Conservation (phyloP, 106 monocot species). For the Posidonia australis region DNA sequence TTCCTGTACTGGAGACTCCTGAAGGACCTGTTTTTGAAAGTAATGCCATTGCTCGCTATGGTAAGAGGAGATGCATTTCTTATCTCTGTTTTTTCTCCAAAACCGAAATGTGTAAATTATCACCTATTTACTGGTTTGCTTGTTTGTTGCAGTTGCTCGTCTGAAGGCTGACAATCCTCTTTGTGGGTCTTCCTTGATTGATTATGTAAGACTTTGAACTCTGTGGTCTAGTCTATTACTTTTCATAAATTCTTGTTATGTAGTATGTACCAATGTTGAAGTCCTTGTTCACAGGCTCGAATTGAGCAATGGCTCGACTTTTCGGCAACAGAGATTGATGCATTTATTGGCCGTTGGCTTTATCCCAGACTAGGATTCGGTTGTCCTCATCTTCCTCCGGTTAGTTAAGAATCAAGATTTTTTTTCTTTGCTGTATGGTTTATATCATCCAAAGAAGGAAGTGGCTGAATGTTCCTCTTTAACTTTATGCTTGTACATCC, state of each 20-base stretch:
- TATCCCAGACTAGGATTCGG: slow-evolving; percentile 49
- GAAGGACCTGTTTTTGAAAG: slow-evolving; percentile 79
- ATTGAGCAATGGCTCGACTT: slow-evolving; percentile 92
- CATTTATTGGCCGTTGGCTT: slow-evolving; percentile 39
- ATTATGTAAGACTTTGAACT: slow-evolving; percentile 43
- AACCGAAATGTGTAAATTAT: neutral
- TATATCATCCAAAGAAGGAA: neutral
- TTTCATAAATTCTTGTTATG: neutral
- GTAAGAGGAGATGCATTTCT: slow-evolving; percentile 18
- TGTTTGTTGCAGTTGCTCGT: slow-evolving; percentile 39
- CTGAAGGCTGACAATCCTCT: slow-evolving; percentile 61
- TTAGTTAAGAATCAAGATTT: slow-evolving; percentile 9
- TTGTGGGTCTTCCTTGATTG: slow-evolving; percentile 61
- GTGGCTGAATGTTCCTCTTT: neutral
- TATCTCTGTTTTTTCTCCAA: neutral
- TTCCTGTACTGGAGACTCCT: slow-evolving; percentile 81
- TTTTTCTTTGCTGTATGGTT: neutral
- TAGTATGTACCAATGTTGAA: neutral
- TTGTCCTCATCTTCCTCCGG: slow-evolving; percentile 30
- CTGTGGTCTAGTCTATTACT: neutral
- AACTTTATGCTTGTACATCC: too few species aligned
- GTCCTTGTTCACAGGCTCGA: slow-evolving; percentile 22
- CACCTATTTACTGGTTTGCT: neutral
- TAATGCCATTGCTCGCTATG: slow-evolving; percentile 72
- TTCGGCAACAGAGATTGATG: slow-evolving; percentile 52